Percentiles rank a stretch among this genome's conserved stretches.
Conservation (phyloP, 192 early-diverging fungal genomes). For the Geranomyces michiganensis region DNA sequence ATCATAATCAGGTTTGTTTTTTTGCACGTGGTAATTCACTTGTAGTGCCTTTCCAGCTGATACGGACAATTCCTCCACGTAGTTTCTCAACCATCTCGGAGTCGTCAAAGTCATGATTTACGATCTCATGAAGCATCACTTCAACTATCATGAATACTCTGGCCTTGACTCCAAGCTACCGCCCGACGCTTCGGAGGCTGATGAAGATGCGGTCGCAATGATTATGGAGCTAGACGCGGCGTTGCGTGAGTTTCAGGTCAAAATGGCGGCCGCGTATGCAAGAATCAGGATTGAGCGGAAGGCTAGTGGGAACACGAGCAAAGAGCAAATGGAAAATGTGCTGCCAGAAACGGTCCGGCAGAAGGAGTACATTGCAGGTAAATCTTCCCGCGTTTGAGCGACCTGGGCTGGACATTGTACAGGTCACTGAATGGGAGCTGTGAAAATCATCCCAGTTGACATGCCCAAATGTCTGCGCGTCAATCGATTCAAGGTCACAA, state of each 20-base stretch:
- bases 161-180: conserved; percentile 40
- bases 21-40: conserved; percentile 2
- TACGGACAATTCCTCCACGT: background rate
- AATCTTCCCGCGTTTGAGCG: background rate
- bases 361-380: conserved; percentile 56
- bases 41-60: background rate
- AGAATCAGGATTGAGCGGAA: conserved; percentile 51
- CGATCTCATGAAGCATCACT: conserved; percentile 62
- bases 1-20: conserved; percentile 55
- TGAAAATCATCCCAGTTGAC: conserved; percentile 44
- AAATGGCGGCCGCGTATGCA: conserved; percentile 58
- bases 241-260: conserved; percentile 39
- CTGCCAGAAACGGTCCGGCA: conserved; percentile 49
- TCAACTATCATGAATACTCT: conserved; percentile 48
- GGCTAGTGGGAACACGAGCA: conserved; percentile 42
- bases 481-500: conserved; percentile 66
- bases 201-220: conserved; percentile 34
- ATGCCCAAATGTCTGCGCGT: conserved; percentile 85
- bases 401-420: background rate
- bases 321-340: conserved; percentile 56
- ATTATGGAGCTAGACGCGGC: conserved; percentile 45
- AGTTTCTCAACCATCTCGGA: conserved; percentile 57
- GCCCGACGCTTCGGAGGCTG: conserved; percentile 1
- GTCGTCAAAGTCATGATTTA: conserved; percentile 56
- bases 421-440: background rate